Evolutionary conservation across 352 stramenopile genomes (phyloP).

Genomic region (Salisapilia sapeloensis): DNA sequence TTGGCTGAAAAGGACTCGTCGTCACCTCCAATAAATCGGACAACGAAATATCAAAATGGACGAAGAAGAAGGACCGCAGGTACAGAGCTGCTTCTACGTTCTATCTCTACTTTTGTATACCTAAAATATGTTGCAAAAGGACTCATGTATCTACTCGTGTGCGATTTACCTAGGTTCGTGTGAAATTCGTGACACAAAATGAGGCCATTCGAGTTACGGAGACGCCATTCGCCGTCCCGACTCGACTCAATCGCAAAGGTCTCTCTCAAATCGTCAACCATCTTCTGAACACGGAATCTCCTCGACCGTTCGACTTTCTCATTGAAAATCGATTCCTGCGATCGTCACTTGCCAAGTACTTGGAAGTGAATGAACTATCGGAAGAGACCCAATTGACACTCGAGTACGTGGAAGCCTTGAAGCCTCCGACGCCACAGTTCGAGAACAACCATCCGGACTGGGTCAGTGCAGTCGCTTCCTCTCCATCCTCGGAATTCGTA

Average conservation of each 20-base stretch:
- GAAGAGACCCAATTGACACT: constrained; percentile 76
- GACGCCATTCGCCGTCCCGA: constrained; percentile 78
- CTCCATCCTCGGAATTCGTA: constrained; percentile 17
- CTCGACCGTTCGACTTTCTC: constrained; percentile 78
- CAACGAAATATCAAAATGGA: too few relatives aligned
- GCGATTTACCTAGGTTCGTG: constrained; percentile 33
- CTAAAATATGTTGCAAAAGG: not conserved
- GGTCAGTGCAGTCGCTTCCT: constrained; percentile 58
- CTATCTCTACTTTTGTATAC: not conserved
- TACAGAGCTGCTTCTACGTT: too few relatives aligned
- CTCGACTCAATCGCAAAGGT: constrained; percentile 51
- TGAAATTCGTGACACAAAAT: constrained; percentile 85
- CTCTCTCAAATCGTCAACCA: constrained; percentile 85
- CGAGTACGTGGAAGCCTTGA: constrained; percentile 77
- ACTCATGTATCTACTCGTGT: not conserved
- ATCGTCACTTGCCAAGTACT: constrained; percentile 61
- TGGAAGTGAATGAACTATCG: constrained; percentile 36
- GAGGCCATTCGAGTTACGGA: constrained; percentile 76
- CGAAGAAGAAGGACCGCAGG: constrained; percentile 19
- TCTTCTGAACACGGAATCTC: constrained; percentile 36
- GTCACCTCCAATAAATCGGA: too few relatives aligned
- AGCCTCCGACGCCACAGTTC: constrained; percentile 48
- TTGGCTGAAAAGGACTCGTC: too few relatives aligned
- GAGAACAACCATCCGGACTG: constrained; percentile 67
- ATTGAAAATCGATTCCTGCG: constrained; percentile 59